Conservation (phyloP, 495 filamentous ascomycete genomes). For the Cairneyella variabilis region DNA sequence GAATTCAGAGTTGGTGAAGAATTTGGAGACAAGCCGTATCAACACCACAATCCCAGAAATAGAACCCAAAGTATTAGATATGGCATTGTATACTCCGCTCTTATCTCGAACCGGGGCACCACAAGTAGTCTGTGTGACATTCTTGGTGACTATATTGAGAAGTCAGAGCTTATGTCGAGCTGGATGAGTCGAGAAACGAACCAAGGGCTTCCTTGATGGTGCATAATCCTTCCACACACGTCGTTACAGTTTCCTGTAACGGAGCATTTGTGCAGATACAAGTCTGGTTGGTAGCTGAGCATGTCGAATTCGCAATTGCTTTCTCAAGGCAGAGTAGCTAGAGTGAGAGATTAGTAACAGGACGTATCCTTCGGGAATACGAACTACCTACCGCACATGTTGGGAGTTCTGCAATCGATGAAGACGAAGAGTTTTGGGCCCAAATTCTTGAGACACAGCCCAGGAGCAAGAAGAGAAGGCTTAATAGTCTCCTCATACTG, state of each 20-base stretch:
- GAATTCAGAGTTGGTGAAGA: slow-evolving; percentile 1
- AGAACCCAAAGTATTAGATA: slow-evolving; percentile 8
- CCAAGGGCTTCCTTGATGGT: slow-evolving; percentile 30
- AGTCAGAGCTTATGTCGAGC: not conserved
- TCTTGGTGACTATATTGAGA: slow-evolving; percentile 8
- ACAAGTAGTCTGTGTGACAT: slow-evolving; percentile 17
- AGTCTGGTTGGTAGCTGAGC: slow-evolving; percentile 27
- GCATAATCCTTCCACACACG: slow-evolving; percentile 29
- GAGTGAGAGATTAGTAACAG: not conserved
- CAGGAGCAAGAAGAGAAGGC: slow-evolving; percentile 2
- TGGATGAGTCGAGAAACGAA: slow-evolving; percentile 18
- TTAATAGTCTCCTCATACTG: not conserved
- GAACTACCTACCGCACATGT: slow-evolving; percentile 10
- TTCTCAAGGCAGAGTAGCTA: slow-evolving; percentile 25
- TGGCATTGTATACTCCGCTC: not conserved
- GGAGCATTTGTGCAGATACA: slow-evolving; percentile 30
- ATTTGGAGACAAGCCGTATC: slow-evolving; percentile 17
- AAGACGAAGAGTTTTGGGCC: not conserved
- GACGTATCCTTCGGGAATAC: not conserved
- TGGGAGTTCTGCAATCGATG: slow-evolving; percentile 8
- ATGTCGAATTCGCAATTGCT: slow-evolving; percentile 26
- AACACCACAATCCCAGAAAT: slow-evolving; percentile 14
- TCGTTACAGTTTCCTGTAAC: slow-evolving; percentile 25
- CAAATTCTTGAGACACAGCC: not conserved
- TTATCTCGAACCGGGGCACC: slow-evolving; percentile 16